Evolutionary conservation across 768 basidiomycete species (phyloP), one percentile per base, ranked within the genome.

Genomic region (Punctularia strigosozonata): DNA sequence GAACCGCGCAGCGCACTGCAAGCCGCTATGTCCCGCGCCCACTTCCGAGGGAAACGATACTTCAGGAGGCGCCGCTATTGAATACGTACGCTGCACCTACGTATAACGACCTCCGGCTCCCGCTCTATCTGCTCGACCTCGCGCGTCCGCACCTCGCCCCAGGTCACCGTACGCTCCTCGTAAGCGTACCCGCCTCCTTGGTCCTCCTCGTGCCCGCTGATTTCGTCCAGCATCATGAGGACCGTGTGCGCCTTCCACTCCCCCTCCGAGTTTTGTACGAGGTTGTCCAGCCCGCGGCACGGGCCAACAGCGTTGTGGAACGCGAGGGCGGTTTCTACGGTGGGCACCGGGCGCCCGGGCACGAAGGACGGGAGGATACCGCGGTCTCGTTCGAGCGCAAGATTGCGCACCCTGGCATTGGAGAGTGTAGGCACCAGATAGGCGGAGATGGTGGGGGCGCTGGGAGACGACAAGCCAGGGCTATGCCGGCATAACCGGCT

Each of bases 11-110:
- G 60, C 68, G 5, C 65, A 40, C 10, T 56, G 56, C n/a, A 71
- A 48, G 8, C 68, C 68, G 13, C 51, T 59, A 39, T 70, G 68
- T 1, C 63, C 68, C 0, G 41, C 65, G 19, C 68, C 68, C n/a
- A 70, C 65, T 66, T 18, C 22, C 14, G 15, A n/a, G 12, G 36
- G 8, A 17, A 23, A 28, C 6, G 8, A 47, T 36, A 13, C 47
- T 47, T 30, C 41, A n/a, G n/a, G n/a, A n/a, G n/a, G n/a, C n/a
- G n/a, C n/a, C n/a, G n/a, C n/a, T n/a, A n/a, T n/a, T n/a, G n/a
- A n/a, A n/a, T n/a, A n/a, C n/a, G n/a, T n/a, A n/a, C n/a, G n/a
- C n/a, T n/a, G n/a, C 25, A 54, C 61, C 32, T 17, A 65, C 64
- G 47, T 28, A 68, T 60, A 12, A 68, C 31, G 4, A 66, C 66